Evolutionary conservation across 2,329 filamentous ascomycete species (phyloP).

Genomic region (Fusarium sp.): DNA sequence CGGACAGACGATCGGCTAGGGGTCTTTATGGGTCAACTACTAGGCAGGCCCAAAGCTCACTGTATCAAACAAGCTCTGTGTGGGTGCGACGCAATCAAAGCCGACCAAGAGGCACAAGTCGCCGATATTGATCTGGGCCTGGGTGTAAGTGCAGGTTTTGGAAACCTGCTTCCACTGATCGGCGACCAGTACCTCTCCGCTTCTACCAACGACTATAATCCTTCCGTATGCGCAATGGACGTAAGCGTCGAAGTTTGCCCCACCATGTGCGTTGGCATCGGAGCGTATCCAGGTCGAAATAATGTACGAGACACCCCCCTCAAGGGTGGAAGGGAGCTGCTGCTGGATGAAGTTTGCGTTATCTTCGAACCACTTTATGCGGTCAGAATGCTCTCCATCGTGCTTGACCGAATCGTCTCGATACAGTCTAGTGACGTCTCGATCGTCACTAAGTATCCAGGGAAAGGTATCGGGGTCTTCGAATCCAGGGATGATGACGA

Average conservation of each 20-base stretch:
- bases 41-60: background rate
- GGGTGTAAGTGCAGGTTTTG: background rate
- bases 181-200: no score
- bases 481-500: background rate
- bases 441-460: no score
- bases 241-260: no score
- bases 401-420: no score
- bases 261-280: no score
- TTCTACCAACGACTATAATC: no score
- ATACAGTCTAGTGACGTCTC: no score
- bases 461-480: no score
- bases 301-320: background rate
- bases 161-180: background rate
- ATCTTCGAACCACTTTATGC: no score
- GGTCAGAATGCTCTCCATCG: background rate
- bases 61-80: background rate
- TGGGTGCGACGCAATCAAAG: background rate
- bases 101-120: background rate
- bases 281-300: slow-evolving; percentile 1
- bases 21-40: no score
- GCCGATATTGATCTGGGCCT: background rate
- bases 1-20: no score
- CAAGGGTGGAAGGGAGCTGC: background rate
- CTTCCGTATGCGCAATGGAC: no score
- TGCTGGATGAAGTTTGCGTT: background rate